A percentile compares a stretch with the other conserved stretches of the same genome.
Evolutionary conservation across 2,329 filamentous ascomycete genomes (phyloP).

Genomic region (Samsoniella hepiali): DNA sequence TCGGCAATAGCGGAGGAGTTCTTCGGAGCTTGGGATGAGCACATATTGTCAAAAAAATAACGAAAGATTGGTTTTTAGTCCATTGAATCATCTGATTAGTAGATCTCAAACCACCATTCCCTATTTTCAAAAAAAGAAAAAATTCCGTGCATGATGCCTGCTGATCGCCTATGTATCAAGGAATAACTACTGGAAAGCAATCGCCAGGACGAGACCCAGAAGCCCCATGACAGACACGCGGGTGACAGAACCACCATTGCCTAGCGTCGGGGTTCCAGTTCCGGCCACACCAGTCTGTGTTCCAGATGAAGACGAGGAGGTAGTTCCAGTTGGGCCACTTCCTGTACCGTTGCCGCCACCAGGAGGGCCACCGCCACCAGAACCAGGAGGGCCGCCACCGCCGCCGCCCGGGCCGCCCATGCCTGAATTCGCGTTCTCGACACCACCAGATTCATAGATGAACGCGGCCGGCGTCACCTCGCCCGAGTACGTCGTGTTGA

Average conservation of each 20-base stretch:
- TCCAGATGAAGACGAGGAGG: neutral
- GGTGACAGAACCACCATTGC: neutral
- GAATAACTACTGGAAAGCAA: neutral
- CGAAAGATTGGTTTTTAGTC: too few species aligned
- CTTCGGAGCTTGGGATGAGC: too few species aligned
- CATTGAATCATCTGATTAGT: too few species aligned
- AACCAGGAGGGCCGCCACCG: slow-evolving; percentile 15
- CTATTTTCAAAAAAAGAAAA: too few species aligned
- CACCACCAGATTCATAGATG: slow-evolving; percentile 32
- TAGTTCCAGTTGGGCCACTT: neutral
- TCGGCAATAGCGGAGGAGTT: too few species aligned
- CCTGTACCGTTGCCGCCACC: neutral
- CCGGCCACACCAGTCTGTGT: neutral
- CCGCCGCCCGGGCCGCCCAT: slow-evolving; percentile 19
- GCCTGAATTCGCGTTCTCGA: slow-evolving; percentile 27
- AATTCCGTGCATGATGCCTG: too few species aligned
- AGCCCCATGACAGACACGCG: neutral
- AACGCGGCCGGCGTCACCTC: slow-evolving; percentile 31
- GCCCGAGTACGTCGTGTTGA: slow-evolving; percentile 35
- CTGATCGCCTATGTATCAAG: neutral
- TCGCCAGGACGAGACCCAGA: neutral
- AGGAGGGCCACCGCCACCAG: neutral
- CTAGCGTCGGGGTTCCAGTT: neutral
- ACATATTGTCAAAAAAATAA: too few species aligned
- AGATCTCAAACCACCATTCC: too few species aligned